Percentiles rank a stretch among this genome's conserved stretches.
Evolutionary conservation across 83 land plant genomes (phyloP).

Genomic region (Diphasiastrum complanatum): DNA sequence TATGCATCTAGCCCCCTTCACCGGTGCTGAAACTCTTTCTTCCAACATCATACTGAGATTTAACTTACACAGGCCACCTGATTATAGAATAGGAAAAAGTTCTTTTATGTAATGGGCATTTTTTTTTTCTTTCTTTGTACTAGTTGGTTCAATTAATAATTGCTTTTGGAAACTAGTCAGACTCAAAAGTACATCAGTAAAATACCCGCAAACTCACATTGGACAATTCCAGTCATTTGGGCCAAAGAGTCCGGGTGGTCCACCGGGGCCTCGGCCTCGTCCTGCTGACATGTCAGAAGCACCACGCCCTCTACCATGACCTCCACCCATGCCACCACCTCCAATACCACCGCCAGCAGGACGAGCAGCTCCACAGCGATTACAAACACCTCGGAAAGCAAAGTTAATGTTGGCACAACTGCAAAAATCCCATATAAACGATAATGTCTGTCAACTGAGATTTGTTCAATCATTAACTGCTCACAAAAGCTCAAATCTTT

Average conservation of each 20-base stretch:
- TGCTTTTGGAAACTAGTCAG: not conserved
- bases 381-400: constrained; percentile 93
- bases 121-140: too few species aligned
- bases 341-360: constrained; percentile 73
- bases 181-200: not conserved
- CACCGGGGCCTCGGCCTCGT: constrained; percentile 52
- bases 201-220: constrained; percentile 47
- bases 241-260: constrained; percentile 82
- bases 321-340: constrained; percentile 38
- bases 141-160: too few species aligned
- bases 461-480: too few species aligned
- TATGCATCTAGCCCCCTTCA: not conserved
- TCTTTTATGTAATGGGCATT: too few species aligned
- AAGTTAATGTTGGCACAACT: constrained; percentile 91
- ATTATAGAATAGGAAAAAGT: not conserved
- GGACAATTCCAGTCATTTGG: constrained; percentile 99
- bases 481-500: too few species aligned
- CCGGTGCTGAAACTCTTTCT: not conserved
- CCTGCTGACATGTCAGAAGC: constrained; percentile 40
- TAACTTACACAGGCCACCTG: too few species aligned
- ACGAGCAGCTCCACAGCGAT: constrained; percentile 87
- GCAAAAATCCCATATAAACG: constrained; percentile 27
- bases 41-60: not conserved
- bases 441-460: constrained; percentile 2
- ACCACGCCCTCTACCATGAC: constrained; percentile 67